Conservation (phyloP, 2,329 filamentous ascomycete genomes). For the Hypoxylon sp. region DNA sequence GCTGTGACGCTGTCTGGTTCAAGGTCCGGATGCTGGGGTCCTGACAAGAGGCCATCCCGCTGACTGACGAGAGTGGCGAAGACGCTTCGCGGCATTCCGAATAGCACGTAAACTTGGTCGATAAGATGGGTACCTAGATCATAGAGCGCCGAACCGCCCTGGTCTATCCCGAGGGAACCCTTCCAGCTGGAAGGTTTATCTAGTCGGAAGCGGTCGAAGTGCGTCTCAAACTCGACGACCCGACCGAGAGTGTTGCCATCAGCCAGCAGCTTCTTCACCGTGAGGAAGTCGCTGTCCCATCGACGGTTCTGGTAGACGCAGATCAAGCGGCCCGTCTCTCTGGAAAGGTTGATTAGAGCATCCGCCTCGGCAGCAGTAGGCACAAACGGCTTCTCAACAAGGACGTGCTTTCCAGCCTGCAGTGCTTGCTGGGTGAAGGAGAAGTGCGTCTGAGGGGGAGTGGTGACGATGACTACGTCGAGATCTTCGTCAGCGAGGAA, state of each 20-base stretch:
- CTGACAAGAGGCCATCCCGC: conserved; percentile 62
- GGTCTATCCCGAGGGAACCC: conserved; percentile 68
- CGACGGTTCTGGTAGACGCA: conserved; percentile 84
- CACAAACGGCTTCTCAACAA: conserved; percentile 88
- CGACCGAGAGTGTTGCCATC: conserved; percentile 74
- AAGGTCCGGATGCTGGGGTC: conserved; percentile 57
- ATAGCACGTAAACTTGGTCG: conserved; percentile 80
- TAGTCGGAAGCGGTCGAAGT: conserved; percentile 82
- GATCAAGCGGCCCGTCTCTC: conserved; percentile 66
- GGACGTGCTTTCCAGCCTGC: conserved; percentile 80
- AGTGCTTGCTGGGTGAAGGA: conserved; percentile 75
- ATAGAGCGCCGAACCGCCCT: conserved; percentile 78
- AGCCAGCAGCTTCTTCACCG: conserved; percentile 73
- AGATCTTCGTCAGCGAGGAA: conserved; percentile 76
- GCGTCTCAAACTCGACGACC: conserved; percentile 83
- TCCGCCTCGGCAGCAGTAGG: conserved; percentile 78
- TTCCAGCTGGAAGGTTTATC: conserved; percentile 77
- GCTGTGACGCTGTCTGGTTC: conserved; percentile 74
- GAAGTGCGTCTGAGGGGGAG: conserved; percentile 80
- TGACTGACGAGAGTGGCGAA: conserved; percentile 79
- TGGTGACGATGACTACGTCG: conserved; percentile 79
- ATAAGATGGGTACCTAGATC: conserved; percentile 83
- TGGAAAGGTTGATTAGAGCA: conserved; percentile 70
- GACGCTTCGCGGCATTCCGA: conserved; percentile 77
- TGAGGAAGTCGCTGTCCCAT: conserved; percentile 84